Evolutionary conservation across 331 rosid species (phyloP).

Genomic region (Malus hybrid): DNA sequence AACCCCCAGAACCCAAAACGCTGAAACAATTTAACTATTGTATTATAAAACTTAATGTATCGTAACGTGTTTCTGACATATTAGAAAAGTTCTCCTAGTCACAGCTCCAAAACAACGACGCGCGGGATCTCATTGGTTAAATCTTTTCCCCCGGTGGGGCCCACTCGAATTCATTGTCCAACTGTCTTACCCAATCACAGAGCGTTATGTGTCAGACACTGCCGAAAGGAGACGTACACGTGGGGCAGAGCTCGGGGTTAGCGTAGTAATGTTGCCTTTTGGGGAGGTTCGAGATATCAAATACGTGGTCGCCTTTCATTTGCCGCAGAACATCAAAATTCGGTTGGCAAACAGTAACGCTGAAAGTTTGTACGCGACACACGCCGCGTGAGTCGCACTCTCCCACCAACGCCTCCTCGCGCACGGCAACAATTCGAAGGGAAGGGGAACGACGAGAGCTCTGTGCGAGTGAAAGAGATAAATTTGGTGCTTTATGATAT

Average conservation of each 20-base stretch:
- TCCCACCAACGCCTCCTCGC: accelerated
- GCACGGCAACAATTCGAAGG: too few relatives aligned
- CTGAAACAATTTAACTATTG: too few relatives aligned
- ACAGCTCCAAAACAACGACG: neutral
- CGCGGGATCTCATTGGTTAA: conserved; percentile 16
- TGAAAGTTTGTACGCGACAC: neutral
- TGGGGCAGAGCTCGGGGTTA: conserved; percentile 17
- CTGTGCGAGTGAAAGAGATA: neutral
- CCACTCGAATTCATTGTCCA: conserved; percentile 23
- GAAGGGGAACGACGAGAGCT: neutral
- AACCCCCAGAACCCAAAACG: too few relatives aligned
- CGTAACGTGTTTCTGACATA: accelerated
- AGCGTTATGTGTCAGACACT: conserved; percentile 30
- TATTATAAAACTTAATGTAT: too few relatives aligned
- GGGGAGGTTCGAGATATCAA: conserved; percentile 26
- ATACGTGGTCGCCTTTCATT: conserved; percentile 37
- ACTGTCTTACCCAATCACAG: conserved; percentile 15
- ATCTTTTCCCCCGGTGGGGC: neutral
- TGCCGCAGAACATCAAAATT: conserved; percentile 7
- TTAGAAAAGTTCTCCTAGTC: too few relatives aligned
- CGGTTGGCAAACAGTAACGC: neutral
- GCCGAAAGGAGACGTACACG: conserved; percentile 49
- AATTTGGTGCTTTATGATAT: neutral
- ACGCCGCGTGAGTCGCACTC: neutral
- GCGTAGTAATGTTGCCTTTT: conserved; percentile 7